phyloP scores from a whole-genome alignment of 345 rosid genomes.

The Sisymbrium altissimum region DNA sequence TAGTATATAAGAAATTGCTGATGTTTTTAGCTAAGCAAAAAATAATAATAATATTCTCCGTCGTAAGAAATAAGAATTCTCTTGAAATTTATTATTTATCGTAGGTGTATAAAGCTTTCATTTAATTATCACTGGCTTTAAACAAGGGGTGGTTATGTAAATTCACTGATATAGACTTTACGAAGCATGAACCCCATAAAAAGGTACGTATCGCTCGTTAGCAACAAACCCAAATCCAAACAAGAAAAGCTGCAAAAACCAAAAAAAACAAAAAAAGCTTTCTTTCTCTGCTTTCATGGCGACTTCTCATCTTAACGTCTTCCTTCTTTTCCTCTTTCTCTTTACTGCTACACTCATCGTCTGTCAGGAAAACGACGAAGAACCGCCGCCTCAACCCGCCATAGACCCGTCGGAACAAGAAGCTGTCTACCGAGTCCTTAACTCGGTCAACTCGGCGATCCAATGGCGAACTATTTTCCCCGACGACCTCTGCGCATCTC shows the following conservation, averaged over 20 bases:
- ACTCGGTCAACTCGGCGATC: slow-evolving; percentile 49
- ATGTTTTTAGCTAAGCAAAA: background rate
- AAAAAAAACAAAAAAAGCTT: background rate
- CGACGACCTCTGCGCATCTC: slow-evolving; percentile 57
- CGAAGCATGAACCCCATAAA: slow-evolving; percentile 23
- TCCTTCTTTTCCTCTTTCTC: slow-evolving; percentile 26
- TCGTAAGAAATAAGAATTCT: background rate
- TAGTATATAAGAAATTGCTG: background rate
- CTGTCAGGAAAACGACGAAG: slow-evolving; percentile 24
- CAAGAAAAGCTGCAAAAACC: background rate
- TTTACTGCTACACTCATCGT: slow-evolving; percentile 12
- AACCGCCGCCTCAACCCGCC: slow-evolving; percentile 21
- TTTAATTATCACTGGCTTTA: background rate
- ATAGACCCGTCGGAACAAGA: slow-evolving; percentile 58
- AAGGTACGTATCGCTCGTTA: slow-evolving; percentile 27
- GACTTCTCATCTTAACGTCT: slow-evolving; percentile 1
- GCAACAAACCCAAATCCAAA: slow-evolving; percentile 30
- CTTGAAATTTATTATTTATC: background rate
- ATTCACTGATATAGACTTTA: background rate
- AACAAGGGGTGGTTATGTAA: background rate
- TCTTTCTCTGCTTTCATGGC: slow-evolving; percentile 26
- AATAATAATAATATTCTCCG: background rate
- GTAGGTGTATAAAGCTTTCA: background rate
- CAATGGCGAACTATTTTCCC: slow-evolving; percentile 58
- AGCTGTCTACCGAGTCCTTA: slow-evolving; percentile 46